Evolutionary conservation across 495 filamentous ascomycete species (phyloP).

Genomic region (Xylaria nigripes): DNA sequence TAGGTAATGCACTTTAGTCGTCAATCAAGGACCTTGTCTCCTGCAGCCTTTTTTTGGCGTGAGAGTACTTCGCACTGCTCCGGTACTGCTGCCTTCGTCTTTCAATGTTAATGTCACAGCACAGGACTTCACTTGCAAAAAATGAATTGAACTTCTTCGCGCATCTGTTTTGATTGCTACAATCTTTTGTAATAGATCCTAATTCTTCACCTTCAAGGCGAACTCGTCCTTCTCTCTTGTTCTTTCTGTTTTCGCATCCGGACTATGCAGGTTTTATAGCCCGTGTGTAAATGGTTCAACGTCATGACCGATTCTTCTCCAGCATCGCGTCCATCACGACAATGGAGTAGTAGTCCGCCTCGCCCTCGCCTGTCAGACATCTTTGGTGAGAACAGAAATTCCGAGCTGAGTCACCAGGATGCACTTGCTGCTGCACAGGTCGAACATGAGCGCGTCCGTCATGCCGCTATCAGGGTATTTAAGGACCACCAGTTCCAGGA

Average conservation of each 20-base stretch:
- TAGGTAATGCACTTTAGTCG: no score
- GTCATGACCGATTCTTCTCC: conserved; percentile 36
- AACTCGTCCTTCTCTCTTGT: neutral
- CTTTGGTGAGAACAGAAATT: conserved; percentile 34
- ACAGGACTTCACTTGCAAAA: no score
- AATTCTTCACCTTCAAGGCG: neutral
- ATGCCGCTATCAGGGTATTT: conserved; percentile 47
- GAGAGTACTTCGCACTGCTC: no score
- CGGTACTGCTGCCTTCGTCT: no score
- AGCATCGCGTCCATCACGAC: conserved; percentile 24
- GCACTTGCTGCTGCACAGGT: conserved; percentile 55
- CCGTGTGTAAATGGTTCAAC: neutral
- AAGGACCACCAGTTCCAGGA: conserved; percentile 39
- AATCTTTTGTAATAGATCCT: neutral
- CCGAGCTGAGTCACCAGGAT: conserved; percentile 44
- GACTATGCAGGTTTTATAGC: conserved; percentile 12
- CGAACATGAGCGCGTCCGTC: conserved; percentile 55
- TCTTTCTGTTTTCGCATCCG: neutral
- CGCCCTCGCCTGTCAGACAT: conserved; percentile 29
- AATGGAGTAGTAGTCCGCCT: conserved; percentile 30
- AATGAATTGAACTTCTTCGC: no score
- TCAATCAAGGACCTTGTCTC: no score
- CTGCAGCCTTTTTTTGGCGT: no score
- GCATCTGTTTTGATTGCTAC: neutral
- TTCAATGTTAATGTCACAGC: no score